Evolutionary conservation across 2,329 filamentous ascomycete species (phyloP).

Genomic region (Sordariomycetes sp.): DNA sequence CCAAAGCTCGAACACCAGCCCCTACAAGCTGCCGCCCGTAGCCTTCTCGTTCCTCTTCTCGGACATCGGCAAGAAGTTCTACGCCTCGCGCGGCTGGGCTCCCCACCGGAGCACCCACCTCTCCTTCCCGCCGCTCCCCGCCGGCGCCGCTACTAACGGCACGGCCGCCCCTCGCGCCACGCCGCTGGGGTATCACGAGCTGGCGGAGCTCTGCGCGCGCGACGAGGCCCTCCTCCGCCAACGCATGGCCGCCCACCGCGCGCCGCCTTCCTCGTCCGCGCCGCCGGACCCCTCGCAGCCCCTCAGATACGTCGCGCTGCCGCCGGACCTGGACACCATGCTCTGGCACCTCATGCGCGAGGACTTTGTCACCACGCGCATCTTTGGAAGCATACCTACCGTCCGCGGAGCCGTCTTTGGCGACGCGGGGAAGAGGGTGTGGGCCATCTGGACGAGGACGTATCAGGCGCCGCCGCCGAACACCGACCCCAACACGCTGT

Average conservation of each 20-base stretch:
- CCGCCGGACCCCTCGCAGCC: constrained; percentile 7
- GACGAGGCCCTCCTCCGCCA: constrained; percentile 54
- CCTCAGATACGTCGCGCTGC: constrained; percentile 20
- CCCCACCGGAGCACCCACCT: constrained; percentile 65
- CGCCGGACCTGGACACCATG: constrained; percentile 56
- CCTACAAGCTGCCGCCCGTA: constrained; percentile 20
- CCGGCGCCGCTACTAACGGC: constrained; percentile 13
- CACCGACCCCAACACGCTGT: constrained; percentile 53
- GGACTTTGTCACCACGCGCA: constrained; percentile 59
- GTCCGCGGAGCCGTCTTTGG: constrained; percentile 61
- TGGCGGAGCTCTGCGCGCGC: constrained; percentile 48
- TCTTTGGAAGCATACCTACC: constrained; percentile 44
- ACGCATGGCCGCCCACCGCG: constrained; percentile 26
- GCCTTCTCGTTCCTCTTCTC: constrained; percentile 74
- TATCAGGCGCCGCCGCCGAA: constrained; percentile 40
- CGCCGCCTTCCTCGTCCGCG: constrained; percentile 4
- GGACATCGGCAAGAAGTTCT: constrained; percentile 77
- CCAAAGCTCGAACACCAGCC: background rate
- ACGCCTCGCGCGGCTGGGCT: constrained; percentile 67
- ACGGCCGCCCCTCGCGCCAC: constrained; percentile 15
- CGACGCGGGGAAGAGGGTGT: constrained; percentile 40
- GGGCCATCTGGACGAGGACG: constrained; percentile 62
- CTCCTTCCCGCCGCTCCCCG: constrained; percentile 36
- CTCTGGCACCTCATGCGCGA: constrained; percentile 75
- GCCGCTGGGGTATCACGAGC: constrained; percentile 44